These are phyloP conservation scores for Coemansia sp. DNA, from an alignment of 192 early-diverging fungal genomes.

Conservation along the genomic window DNA sequence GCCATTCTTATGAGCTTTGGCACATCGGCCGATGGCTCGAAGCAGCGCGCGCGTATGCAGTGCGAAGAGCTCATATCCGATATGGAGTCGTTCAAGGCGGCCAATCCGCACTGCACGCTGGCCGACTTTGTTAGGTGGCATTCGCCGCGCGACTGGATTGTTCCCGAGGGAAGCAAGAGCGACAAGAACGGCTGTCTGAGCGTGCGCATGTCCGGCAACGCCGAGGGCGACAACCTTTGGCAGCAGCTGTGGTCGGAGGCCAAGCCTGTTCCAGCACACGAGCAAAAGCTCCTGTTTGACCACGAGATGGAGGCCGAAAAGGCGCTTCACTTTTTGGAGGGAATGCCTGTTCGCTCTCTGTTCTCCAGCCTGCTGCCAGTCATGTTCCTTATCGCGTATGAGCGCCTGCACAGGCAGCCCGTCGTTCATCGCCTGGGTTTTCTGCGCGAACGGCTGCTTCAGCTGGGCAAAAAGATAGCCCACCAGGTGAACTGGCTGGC, in stretches of 20 bases:
- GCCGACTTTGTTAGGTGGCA: constrained; percentile 95
- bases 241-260: constrained; percentile 76
- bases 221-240: constrained; percentile 77
- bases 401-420: constrained; percentile 57
- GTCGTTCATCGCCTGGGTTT: constrained; percentile 29
- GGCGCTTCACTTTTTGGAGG: constrained; percentile 67
- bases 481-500: constrained; percentile 23
- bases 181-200: constrained; percentile 58
- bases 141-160: constrained; percentile 90
- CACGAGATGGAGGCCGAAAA: constrained; percentile 71
- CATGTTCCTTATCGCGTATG: constrained; percentile 71
- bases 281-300: constrained; percentile 82
- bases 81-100: constrained; percentile 93
- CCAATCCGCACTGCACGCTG: constrained; percentile 72
- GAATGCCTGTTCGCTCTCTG: constrained; percentile 54
- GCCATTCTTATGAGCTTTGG: constrained; percentile 74
- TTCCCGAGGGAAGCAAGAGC: constrained; percentile 51
- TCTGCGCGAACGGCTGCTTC: constrained; percentile 23
- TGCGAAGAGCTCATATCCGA: constrained; percentile 66
- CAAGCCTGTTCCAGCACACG: constrained; percentile 56
- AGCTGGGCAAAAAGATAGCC: constrained; percentile 27
- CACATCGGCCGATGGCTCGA: constrained; percentile 65
- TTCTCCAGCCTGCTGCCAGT: constrained; percentile 70
- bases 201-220: constrained; percentile 64
- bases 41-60: constrained; percentile 72